These are phyloP conservation scores for Colletotrichum cordylinicola DNA, from an alignment of 2,329 filamentous ascomycete species.

Conservation along the genomic window DNA sequence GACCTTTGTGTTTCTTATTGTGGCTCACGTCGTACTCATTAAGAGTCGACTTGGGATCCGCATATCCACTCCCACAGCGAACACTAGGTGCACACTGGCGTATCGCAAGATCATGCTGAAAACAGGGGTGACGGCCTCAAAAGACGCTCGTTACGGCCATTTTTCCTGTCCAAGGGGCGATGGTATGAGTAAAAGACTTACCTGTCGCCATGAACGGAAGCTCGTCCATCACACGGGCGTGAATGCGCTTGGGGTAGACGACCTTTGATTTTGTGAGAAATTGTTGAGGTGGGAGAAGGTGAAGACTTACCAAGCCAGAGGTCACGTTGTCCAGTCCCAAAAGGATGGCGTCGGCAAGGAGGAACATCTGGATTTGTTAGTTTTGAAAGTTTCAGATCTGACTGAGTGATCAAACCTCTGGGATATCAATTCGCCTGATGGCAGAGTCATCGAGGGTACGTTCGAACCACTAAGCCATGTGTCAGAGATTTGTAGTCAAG, in stretches of 20 bases:
- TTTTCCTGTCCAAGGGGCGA: neutral
- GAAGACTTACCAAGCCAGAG: slow-evolving; percentile 53
- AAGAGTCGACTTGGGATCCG: neutral
- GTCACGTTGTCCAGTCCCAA: slow-evolving; percentile 73
- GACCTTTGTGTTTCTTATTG: neutral
- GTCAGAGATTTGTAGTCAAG: neutral
- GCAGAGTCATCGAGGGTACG: slow-evolving; percentile 72
- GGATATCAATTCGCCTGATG: slow-evolving; percentile 49
- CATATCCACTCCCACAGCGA: neutral
- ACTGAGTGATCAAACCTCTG: neutral
- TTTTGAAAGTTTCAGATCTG: fast-evolving
- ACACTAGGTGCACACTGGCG: neutral
- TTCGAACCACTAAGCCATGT: neutral
- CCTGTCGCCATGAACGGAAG: slow-evolving; percentile 84
- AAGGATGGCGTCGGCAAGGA: slow-evolving; percentile 72
- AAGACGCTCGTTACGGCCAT: neutral
- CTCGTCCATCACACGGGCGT: slow-evolving; percentile 71
- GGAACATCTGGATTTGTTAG: slow-evolving; percentile 67
- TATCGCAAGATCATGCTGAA: neutral
- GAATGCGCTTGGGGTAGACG: slow-evolving; percentile 80
- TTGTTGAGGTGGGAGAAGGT: neutral
- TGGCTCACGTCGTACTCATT: neutral
- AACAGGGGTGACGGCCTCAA: neutral
- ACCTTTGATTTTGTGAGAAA: slow-evolving; percentile 41
- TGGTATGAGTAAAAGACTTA: neutral